Evolutionary conservation across 768 basidiomycete genomes (phyloP), one percentile per base, ranked within the genome.

Genomic region (Roridomyces roridus): DNA sequence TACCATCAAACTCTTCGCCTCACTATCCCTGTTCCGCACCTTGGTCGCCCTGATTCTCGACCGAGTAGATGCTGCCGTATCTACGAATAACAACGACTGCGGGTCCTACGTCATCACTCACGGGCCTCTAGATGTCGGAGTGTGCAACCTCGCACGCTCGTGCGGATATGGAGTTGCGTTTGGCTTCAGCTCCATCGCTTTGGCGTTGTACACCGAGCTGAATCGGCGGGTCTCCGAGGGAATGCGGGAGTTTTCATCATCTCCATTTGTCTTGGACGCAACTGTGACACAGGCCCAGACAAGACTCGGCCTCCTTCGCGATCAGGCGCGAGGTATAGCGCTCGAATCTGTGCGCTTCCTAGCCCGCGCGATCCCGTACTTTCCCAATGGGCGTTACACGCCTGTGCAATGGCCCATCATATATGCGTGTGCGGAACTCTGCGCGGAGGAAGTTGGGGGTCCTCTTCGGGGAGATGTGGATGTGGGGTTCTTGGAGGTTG

Each of bases 191-290:
- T 34, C 40, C 18, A 17, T 61, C 9, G 20, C 52, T 1, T 26
- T 60, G 2, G 41, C 59, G 6, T 52, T 61, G 17, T 53, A 51
- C 40, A 54, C 41, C n/a, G 59, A 61, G 40, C 55, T 61, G 3
- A 46, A 36, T 21, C 26, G 24, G 18, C 59, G 59, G 14, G 52
- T 23, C n/a, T 26, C 24, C 9, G 7, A 10, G 4, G 40, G 11
- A 34, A 11, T 15, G 3, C 31, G 31, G 31, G 11, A 34, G 2
- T 10, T 15, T 8, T n/a, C n/a, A 10, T 34, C 29, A 6, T 31
- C 29, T 31, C 29, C 29, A 6, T 34, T 8, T 34, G 11, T 34
- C 11, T 10, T 34, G 31, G 15, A 31, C 29, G 29, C 6, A 34
- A 34, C 31, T 7, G 1, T 3, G 29, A 24, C n/a, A 2, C n/a